Evolutionary conservation across 495 filamentous ascomycete genomes (phyloP), one percentile per base, ranked within the genome.

Genomic region (Alectoria sarmentosa): DNA sequence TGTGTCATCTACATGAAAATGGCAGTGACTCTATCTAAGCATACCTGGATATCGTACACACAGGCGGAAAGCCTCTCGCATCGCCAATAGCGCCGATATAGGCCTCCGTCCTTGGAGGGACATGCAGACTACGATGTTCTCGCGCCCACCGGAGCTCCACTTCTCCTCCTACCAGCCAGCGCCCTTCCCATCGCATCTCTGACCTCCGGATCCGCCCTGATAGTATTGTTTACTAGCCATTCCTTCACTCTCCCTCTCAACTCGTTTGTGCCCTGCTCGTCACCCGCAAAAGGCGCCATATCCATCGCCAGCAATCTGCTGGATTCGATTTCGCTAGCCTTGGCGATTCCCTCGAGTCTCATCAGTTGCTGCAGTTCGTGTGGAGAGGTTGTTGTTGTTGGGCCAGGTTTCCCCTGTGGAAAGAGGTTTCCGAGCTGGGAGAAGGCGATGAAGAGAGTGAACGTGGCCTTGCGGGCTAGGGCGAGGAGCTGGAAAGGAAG

Each of bases 401-500:
- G 67, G 68, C 19, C 55, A 21, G 36, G 57, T 63, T 28, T 66
- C 34, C 34, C 37, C 48, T 36, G 72, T 58, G 67, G 73, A 37
- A 91, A 73, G 7, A 92, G 74, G 8, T 87, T 86, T 0, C 84
- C 84, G 26, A 96, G 82, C 75, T 96, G 91, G n/a, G 86, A 87
- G 63, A 97, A 86, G 66, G 92, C 95, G 57, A 97, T 92, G 74
- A 92, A 92, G 26, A 92, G 69, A n/a, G 89, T 90, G 58, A 98
- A 78, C 11, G 84, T 81, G 23, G 88, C 73, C 73, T 88, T 92
- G 39, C 92, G 84, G 4, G 88, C 85, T n/a, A 98, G 80, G 19
- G 80, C 70, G 39, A 96, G 78, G 67, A 88, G 81, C 75, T 98
- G 92, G 73, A 96, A 98, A 15, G 90, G 94, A n/a, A 97, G 78